Base-by-base conservation (phyloP, 805 yeast species). In the Spathaspora boniae region DNA sequence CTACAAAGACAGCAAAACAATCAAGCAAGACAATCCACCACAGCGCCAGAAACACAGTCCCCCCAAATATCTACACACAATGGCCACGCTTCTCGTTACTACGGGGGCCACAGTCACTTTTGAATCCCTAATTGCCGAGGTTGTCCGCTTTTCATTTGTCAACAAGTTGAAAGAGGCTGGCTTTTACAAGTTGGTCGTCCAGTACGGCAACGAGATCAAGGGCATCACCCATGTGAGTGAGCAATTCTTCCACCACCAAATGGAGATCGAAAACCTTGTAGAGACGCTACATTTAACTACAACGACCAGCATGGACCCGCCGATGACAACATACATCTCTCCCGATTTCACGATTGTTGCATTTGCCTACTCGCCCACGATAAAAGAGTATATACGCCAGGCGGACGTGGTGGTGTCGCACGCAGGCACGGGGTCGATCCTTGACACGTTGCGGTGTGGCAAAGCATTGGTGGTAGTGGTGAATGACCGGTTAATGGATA, bases 21-120 rank as follows among this genome's bases (percentile, higher is more conserved):
- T n/a, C n/a, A n/a, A n/a, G n/a, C n/a, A n/a, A n/a, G n/a, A n/a
- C n/a, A n/a, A n/a, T n/a, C n/a, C n/a, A n/a, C n/a, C n/a, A n/a
- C n/a, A n/a, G n/a, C n/a, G n/a, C n/a, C n/a, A n/a, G n/a, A n/a
- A n/a, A n/a, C n/a, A n/a, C n/a, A 22, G 25, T 22, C n/a, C 25
- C n/a, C 25, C 11, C n/a, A n/a, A n/a, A n/a, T n/a, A n/a, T n/a
- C n/a, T n/a, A n/a, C n/a, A n/a, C n/a, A n/a, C n/a, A 17, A 40
- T 37, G 45, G 18, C 17, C 14, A 37, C 45, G 2, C 23, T 64
- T 11, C 61, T 89, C 22, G 81, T 89, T 4, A 82, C 94, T 0
- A 83, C 94, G 3, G 98, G 98, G 1, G 97, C 96, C 2, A 89
- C 97, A 0, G 89, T 84, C 15, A 82, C 95, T 0, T 91, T 91